A percentile compares a stretch with the other conserved stretches of the same genome.
Conservation (phyloP, 2,329 filamentous ascomycete species). For the Massarina eburnea region DNA sequence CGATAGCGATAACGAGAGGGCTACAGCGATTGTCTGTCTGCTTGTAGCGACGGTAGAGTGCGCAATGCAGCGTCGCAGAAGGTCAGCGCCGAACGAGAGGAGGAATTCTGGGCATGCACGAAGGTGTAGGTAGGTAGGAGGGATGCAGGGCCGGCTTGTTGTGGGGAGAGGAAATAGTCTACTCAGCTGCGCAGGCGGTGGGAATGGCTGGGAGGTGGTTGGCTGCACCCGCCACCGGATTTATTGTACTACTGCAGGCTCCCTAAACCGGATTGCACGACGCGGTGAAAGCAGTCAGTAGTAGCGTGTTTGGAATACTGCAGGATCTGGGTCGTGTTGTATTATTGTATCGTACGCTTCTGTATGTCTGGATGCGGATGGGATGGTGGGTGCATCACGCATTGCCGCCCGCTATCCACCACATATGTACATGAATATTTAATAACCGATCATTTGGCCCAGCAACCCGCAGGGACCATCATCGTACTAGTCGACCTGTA, state of each 20-base stretch:
- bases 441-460: slow-evolving; percentile 1
- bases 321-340: too few species aligned
- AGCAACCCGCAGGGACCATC: slow-evolving; percentile 2
- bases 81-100: slow-evolving; percentile 1
- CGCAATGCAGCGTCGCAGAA: slow-evolving; percentile 12
- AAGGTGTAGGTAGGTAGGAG: slow-evolving; percentile 4
- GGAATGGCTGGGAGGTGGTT: slow-evolving; percentile 31
- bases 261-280: not conserved
- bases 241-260: slow-evolving; percentile 14
- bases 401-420: not conserved
- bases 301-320: too few species aligned
- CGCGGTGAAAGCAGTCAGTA: not conserved
- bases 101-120: slow-evolving; percentile 5
- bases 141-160: slow-evolving; percentile 2
- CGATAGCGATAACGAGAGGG: slow-evolving; percentile 6
- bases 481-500: too few species aligned
- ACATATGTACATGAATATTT: not conserved
- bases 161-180: slow-evolving; percentile 34
- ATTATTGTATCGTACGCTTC: too few species aligned
- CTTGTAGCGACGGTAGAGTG: slow-evolving; percentile 5
- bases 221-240: slow-evolving; percentile 19
- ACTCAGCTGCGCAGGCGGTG: slow-evolving; percentile 26
- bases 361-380: not conserved
- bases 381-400: not conserved
- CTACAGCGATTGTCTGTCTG: slow-evolving; percentile 2